phyloP scores from a whole-genome alignment of 176 grass and related monocot species.

The Pontederia paniculata region DNA sequence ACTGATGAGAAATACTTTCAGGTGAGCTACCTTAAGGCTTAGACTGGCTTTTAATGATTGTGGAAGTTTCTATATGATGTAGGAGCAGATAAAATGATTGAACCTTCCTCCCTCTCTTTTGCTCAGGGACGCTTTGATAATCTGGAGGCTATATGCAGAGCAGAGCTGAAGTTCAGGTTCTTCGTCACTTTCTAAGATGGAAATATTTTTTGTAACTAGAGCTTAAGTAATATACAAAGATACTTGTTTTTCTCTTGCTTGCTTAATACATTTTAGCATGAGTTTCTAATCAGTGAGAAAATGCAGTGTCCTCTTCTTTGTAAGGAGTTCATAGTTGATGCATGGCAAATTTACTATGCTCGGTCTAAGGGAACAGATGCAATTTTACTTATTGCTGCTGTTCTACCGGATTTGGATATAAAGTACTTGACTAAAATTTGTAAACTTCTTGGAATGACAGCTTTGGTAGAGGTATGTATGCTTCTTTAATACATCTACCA shows the following conservation, averaged over 20 bases:
- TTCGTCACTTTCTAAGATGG: constrained; percentile 7
- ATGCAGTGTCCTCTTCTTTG: constrained; percentile 88
- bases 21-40: constrained; percentile 27
- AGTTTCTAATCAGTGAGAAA: constrained; percentile 7
- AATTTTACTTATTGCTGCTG: constrained; percentile 84
- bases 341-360: constrained; percentile 93
- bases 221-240: neutral
- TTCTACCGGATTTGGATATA: constrained; percentile 83
- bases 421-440: constrained; percentile 95
- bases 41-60: neutral
- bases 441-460: constrained; percentile 67
- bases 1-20: constrained; percentile 96
- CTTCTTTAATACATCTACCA: constrained; percentile 7
- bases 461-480: constrained; percentile 76
- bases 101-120: constrained; percentile 13
- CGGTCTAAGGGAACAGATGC: constrained; percentile 85
- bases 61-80: constrained; percentile 10
- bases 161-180: constrained; percentile 69
- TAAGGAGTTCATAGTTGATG: constrained; percentile 98
- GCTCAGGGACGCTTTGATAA: constrained; percentile 86
- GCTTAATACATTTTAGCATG: neutral
- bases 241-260: neutral
- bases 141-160: constrained; percentile 58
- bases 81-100: too few relatives aligned
- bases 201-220: neutral